Percentiles rank a stretch among this genome's conserved stretches.
Conservation (phyloP, 495 filamentous ascomycete species). For the Tetracladium marchalianum region DNA sequence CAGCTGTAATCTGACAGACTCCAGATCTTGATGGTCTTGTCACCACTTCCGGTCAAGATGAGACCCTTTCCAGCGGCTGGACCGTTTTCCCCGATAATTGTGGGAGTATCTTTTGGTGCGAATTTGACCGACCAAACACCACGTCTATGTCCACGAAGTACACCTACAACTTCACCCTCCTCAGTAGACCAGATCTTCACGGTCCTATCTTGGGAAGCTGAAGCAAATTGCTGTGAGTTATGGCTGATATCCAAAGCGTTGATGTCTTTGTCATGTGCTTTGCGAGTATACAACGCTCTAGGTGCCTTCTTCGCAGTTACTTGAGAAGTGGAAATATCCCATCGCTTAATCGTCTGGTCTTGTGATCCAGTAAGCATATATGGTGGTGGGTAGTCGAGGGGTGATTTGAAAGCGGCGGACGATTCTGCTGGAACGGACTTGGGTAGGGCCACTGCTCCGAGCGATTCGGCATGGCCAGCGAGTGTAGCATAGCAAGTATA, state of each 20-base stretch:
- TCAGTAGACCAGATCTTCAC: slow-evolving; percentile 93
- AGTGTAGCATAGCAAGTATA: slow-evolving; percentile 74
- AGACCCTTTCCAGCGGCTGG: slow-evolving; percentile 60
- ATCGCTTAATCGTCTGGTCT: slow-evolving; percentile 88
- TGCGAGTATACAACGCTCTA: slow-evolving; percentile 67
- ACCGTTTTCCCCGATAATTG: slow-evolving; percentile 59
- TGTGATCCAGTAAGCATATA: slow-evolving; percentile 88
- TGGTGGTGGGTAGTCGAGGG: slow-evolving; percentile 67
- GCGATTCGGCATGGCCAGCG: slow-evolving; percentile 85
- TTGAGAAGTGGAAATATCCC: slow-evolving; percentile 53
- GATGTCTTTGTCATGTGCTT: slow-evolving; percentile 98
- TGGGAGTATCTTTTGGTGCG: slow-evolving; percentile 63
- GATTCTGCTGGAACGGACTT: slow-evolving; percentile 49
- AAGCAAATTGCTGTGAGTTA: slow-evolving; percentile 67
- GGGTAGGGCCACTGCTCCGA: slow-evolving; percentile 86
- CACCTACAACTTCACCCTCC: slow-evolving; percentile 77
- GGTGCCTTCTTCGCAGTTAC: slow-evolving; percentile 29
- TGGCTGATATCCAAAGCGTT: slow-evolving; percentile 81
- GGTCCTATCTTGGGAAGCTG: slow-evolving; percentile 89
- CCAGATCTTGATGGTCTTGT: slow-evolving; percentile 96
- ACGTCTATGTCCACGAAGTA: slow-evolving; percentile 83
- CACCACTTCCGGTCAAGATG: slow-evolving; percentile 79
- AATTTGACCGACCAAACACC: slow-evolving; percentile 95
- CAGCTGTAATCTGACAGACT: slow-evolving; percentile 88
- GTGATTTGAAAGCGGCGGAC: slow-evolving; percentile 53